Evolutionary conservation across 768 basidiomycete species (phyloP).

Genomic region (Tulasnella sp.): DNA sequence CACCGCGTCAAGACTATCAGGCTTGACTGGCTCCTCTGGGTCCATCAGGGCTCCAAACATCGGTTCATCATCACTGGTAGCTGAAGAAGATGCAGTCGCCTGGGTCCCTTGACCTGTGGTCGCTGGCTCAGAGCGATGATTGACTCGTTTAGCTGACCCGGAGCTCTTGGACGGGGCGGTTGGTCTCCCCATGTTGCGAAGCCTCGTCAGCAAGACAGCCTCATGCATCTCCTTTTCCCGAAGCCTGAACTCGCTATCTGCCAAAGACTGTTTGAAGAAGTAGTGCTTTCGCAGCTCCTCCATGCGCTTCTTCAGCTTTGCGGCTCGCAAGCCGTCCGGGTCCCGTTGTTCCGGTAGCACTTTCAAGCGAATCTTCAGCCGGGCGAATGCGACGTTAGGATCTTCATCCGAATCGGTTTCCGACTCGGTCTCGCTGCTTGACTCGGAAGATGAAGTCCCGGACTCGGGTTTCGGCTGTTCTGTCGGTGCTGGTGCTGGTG

Average conservation of each 20-base stretch:
- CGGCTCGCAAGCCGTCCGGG: constrained; percentile 13
- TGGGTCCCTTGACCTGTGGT: not conserved
- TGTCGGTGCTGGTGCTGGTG: not conserved
- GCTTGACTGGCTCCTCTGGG: constrained; percentile 40
- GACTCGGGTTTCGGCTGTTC: not conserved
- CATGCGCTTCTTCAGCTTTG: constrained; percentile 36
- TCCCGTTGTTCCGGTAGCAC: constrained; percentile 29
- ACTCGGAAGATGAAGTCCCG: not conserved
- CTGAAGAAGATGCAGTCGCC: not conserved
- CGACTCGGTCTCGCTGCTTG: not conserved
- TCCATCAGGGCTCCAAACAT: constrained; percentile 71
- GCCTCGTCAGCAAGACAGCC: constrained; percentile 20
- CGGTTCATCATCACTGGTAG: constrained; percentile 25
- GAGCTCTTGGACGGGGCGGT: not conserved
- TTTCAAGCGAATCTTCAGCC: constrained; percentile 46
- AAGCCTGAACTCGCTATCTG: constrained; percentile 42
- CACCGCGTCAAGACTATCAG: constrained; percentile 26
- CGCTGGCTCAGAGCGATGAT: not conserved
- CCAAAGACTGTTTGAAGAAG: constrained; percentile 59
- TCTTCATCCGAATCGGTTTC: constrained; percentile 29
- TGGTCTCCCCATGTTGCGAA: constrained; percentile 17
- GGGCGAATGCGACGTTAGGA: constrained; percentile 51
- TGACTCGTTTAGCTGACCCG: not conserved
- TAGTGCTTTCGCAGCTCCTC: constrained; percentile 43
- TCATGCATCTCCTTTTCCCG: constrained; percentile 42